Evolutionary conservation across 805 yeast genomes (phyloP).

Genomic region (Kazachstania martiniae): DNA sequence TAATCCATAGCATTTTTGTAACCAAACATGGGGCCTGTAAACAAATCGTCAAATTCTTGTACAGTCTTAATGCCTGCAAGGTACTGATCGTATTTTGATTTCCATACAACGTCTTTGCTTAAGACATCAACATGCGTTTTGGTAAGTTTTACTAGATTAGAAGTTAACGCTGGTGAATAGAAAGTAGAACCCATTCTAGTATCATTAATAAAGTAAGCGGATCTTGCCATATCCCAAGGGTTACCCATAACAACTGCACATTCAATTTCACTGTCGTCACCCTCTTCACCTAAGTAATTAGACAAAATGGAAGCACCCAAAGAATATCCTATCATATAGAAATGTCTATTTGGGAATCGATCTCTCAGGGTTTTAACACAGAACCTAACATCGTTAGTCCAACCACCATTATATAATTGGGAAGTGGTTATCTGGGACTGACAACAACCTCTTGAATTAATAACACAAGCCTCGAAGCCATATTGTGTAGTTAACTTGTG

Average conservation of each 20-base stretch:
- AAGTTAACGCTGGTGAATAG: conserved; percentile 43
- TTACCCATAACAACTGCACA: conserved; percentile 52
- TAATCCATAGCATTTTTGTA: conserved; percentile 54
- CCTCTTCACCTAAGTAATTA: conserved; percentile 63
- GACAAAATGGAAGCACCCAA: conserved; percentile 65
- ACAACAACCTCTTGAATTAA: conserved; percentile 72
- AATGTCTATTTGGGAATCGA: conserved; percentile 50
- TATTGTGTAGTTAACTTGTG: conserved; percentile 27
- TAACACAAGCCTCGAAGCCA: conserved; percentile 54
- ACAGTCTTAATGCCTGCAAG: conserved; percentile 27
- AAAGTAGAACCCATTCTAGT: conserved; percentile 34
- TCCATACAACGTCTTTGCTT: conserved; percentile 19
- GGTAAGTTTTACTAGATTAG: conserved; percentile 35
- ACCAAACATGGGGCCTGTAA: conserved; percentile 59
- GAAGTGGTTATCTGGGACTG: conserved; percentile 59
- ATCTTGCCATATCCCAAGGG: conserved; percentile 64
- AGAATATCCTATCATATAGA: conserved; percentile 69
- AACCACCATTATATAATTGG: conserved; percentile 54
- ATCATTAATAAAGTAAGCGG: conserved; percentile 34
- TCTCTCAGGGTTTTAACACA: conserved; percentile 40
- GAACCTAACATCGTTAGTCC: conserved; percentile 59
- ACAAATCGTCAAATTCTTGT: conserved; percentile 49
- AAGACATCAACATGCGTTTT: conserved; percentile 32
- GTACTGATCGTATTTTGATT: conserved; percentile 13
- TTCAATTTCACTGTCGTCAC: conserved; percentile 32